Conservation (phyloP, 2,329 filamentous ascomycete species). For the Paracorniculantispora psalliotae region DNA sequence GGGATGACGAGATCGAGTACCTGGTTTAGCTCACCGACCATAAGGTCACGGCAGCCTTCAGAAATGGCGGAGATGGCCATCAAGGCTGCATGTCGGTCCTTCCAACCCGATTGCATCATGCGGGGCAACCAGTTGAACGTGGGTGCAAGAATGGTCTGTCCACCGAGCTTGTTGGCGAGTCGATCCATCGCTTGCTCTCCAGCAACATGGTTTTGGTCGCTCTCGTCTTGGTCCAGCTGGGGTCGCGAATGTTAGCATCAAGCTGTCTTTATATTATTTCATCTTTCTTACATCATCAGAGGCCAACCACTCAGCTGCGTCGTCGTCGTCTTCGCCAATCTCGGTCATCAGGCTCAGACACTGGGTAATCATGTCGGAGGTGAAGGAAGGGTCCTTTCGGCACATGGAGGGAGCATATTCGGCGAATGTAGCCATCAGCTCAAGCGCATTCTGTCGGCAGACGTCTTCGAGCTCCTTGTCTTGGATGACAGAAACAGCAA, state of each 20-base stretch:
- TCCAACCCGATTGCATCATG: constrained; percentile 97
- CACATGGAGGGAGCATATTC: constrained; percentile 94
- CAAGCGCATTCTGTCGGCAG: constrained; percentile 88
- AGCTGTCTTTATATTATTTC: background rate
- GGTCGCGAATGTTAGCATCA: constrained; percentile 20
- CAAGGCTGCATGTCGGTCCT: constrained; percentile 89
- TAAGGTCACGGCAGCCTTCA: constrained; percentile 90
- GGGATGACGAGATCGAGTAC: constrained; percentile 94
- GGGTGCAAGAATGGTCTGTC: constrained; percentile 83
- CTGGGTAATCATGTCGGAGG: constrained; percentile 95
- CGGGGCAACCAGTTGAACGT: constrained; percentile 96
- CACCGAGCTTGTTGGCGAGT: constrained; percentile 92
- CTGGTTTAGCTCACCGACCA: constrained; percentile 91
- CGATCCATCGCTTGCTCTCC: constrained; percentile 99
- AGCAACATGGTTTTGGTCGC: constrained; percentile 93
- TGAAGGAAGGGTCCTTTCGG: constrained; percentile 88
- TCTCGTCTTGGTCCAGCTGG: constrained; percentile 88
- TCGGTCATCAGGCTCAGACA: constrained; percentile 98
- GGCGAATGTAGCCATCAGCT: constrained; percentile 96
- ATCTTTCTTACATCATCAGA: constrained; percentile 71
- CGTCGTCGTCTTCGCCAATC: constrained; percentile 88
- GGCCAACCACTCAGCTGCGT: constrained; percentile 87
- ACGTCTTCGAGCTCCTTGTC: constrained; percentile 92
- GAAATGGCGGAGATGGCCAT: constrained; percentile 99
- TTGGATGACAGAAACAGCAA: constrained; percentile 88